phyloP scores from a whole-genome alignment of 441 rosid species.

The Adansonia madagascariensis region DNA sequence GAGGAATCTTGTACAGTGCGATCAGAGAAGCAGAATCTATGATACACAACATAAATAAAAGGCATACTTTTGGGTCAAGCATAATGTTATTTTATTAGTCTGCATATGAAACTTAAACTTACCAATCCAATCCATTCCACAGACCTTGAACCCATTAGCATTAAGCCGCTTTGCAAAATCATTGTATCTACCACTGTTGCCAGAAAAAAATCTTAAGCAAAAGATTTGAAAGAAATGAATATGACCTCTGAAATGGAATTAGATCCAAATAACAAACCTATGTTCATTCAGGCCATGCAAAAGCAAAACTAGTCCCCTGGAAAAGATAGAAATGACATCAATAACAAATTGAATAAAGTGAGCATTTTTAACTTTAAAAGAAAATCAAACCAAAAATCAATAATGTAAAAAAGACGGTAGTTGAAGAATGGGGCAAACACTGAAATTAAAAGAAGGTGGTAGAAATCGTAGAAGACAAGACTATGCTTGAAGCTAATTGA shows the following conservation, averaged over 20 bases:
- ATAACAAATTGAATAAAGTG: neutral
- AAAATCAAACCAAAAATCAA: neutral
- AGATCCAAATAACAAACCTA: constrained; percentile 53
- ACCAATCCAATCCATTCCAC: constrained; percentile 91
- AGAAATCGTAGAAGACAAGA: neutral
- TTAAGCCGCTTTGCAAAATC: constrained; percentile 78
- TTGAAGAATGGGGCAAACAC: too few species aligned
- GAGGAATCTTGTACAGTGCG: neutral
- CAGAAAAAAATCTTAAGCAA: constrained; percentile 8
- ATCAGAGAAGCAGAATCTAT: neutral
- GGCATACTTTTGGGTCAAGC: neutral
- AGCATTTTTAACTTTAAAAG: neutral
- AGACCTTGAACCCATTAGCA: constrained; percentile 75
- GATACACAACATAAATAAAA: neutral
- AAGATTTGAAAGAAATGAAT: neutral
- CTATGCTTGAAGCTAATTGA: neutral
- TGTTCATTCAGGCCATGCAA: constrained; percentile 92
- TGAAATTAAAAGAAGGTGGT: neutral
- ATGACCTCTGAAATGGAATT: neutral
- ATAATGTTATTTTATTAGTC: neutral
- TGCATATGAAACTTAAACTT: constrained; percentile 32
- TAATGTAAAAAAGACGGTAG: neutral
- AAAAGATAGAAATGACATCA: constrained; percentile 24
- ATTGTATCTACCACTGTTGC: constrained; percentile 77
- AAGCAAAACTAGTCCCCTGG: constrained; percentile 76